phyloP scores from a whole-genome alignment of 2,329 filamentous ascomycete genomes.

The Pseudogymnoascus sp. region DNA sequence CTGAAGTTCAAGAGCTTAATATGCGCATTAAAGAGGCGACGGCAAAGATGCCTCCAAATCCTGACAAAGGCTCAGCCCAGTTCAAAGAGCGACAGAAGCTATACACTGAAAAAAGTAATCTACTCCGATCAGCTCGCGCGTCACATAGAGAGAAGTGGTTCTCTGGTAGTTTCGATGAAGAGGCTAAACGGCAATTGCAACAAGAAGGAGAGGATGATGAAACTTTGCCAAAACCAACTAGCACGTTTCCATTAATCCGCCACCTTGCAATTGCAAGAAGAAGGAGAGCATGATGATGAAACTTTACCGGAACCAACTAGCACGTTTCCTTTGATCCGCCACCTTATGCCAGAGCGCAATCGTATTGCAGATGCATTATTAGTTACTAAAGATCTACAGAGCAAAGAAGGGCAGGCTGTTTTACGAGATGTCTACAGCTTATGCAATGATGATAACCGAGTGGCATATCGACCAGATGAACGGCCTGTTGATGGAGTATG shows the following conservation, averaged over 20 bases:
- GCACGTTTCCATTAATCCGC: slow-evolving; percentile 5
- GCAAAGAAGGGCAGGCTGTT: too few relatives aligned
- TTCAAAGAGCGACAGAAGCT: slow-evolving; percentile 7
- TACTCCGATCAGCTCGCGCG: neutral
- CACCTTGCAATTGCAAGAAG: neutral
- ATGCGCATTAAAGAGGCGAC: neutral
- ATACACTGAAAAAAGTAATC: slow-evolving; percentile 2
- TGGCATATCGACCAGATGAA: too few relatives aligned
- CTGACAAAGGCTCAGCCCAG: neutral
- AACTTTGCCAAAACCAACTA: neutral
- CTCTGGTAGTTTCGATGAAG: slow-evolving; percentile 1
- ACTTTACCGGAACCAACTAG: too few relatives aligned
- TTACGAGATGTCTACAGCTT: too few relatives aligned
- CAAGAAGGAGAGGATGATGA: slow-evolving; percentile 1
- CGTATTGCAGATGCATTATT: too few relatives aligned
- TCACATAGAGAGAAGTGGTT: slow-evolving; percentile 6
- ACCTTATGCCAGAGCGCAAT: too few relatives aligned
- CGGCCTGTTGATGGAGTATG: too few relatives aligned
- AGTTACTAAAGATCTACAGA: too few relatives aligned
- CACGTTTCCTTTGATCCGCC: too few relatives aligned
- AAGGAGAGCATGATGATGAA: too few relatives aligned
- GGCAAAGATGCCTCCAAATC: neutral
- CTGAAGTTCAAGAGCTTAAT: slow-evolving; percentile 4
- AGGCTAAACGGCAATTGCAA: neutral
- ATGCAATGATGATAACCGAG: too few relatives aligned